Percentiles rank a stretch among this genome's conserved stretches.
Conservation (phyloP, 2,329 filamentous ascomycete genomes). For the Pezicula carpinea region DNA sequence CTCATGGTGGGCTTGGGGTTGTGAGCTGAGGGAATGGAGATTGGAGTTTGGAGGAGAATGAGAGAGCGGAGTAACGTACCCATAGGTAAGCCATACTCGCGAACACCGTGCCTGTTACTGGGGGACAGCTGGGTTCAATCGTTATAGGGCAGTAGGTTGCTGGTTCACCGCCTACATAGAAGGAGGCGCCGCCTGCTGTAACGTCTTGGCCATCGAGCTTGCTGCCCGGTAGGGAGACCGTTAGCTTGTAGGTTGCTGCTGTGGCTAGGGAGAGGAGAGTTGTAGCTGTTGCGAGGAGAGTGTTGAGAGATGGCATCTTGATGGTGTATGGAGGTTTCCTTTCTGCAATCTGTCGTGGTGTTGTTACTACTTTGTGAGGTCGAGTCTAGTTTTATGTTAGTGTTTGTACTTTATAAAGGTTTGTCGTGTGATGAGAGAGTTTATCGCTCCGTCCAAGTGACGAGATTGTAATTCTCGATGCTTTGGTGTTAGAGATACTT, state of each 20-base stretch:
- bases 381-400: too few species aligned
- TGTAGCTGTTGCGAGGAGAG: slow-evolving; percentile 1
- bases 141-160: slow-evolving; percentile 43
- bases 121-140: slow-evolving; percentile 7
- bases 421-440: too few species aligned
- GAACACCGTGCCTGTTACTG: slow-evolving; percentile 8
- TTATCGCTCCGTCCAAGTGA: too few species aligned
- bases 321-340: background rate
- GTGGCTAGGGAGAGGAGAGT: slow-evolving; percentile 1
- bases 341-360: too few species aligned
- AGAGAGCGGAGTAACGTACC: too few species aligned
- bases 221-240: slow-evolving; percentile 25
- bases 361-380: too few species aligned
- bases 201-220: slow-evolving; percentile 39
- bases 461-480: too few species aligned
- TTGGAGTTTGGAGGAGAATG: background rate
- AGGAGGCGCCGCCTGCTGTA: slow-evolving; percentile 41
- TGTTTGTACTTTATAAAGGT: too few species aligned
- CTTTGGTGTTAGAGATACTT: too few species aligned
- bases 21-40: background rate
- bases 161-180: slow-evolving; percentile 44
- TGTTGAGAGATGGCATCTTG: slow-evolving; percentile 4
- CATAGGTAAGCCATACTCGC: slow-evolving; percentile 8
- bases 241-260: slow-evolving; percentile 35
- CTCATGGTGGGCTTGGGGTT: background rate